Evolutionary conservation across 331 rosid species (phyloP), one percentile per base, ranked within the genome.

Genomic region (Quercus tomentella): DNA sequence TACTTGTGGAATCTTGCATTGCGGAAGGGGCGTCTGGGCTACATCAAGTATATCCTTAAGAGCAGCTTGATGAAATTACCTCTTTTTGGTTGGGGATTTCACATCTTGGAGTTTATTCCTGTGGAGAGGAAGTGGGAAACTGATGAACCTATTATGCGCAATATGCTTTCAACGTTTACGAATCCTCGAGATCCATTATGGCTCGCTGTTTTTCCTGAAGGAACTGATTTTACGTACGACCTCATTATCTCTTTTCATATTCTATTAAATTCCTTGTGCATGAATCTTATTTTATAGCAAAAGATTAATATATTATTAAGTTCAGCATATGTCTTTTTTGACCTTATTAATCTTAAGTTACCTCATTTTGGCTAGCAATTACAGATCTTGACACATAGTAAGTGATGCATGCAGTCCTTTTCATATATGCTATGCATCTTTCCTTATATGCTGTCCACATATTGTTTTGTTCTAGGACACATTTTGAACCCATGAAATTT

Each of bases 131-230:
- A 89, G 76, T 96, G 99, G 99, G 97, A 96, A 73, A 69, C 77
- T 18, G 99, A 96, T 84, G 98, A 92, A 77, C 82, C 85, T 55
- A 58, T 88, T 72, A 35, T 96, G 80, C 85, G 66, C 58, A 82
- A 81, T 70, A 84, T 31, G 82, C 93, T 93, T 74, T 87, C 93
- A 6, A 87, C 89, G 3, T 89, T 93, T 41, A 80, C 86, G 68
- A 88, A 90, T 81, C 91, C 87, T 75, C 87, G 54, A 63, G 97
- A 96, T 75, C 92, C 93, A 51, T 85, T 96, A 58, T 96, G 99
- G 98, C 93, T 96, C 0, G 91, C 97, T 54, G 61, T 96, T 78
- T 96, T 96, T 80, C 99, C 99, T 1, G 99, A 96, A 89, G 99
- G 99, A 90, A 96, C 99, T n/a, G 97, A 93, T 83, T 96, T 84